Base-by-base conservation (phyloP, 441 rosid genomes). In the Rhodomyrtus psidioides region DNA sequence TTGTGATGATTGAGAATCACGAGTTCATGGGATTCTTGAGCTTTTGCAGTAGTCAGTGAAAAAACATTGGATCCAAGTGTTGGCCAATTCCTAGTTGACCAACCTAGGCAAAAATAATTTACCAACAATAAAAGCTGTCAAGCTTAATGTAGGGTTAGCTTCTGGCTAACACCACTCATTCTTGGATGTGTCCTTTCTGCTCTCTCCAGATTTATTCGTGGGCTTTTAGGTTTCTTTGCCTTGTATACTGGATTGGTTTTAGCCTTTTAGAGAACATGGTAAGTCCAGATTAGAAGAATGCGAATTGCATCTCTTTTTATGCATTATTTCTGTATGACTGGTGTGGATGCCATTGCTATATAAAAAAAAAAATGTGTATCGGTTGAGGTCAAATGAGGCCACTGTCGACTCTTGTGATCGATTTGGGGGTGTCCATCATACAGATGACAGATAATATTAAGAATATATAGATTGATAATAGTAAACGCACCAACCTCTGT, bases 1-100 rank as follows among this genome's bases (percentile, higher is more conserved):
- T 85, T 42, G 51, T 27, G 39, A 85, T 85, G 87, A 85, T 85
- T 53, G 59, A 53, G 49, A 14, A 85, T 28, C 60, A 81, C 26
- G 87, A 81, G 34, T 85, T 59, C 87, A 85, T 85, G 87, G 87
- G 87, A 49, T 82, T 85, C 46, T 42, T 81, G 59, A 42, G 53
- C 82, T 81, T 85, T 57, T 85, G 84, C 46, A 85, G 49, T 83
- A 85, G 79, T 51, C 87, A 85, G 2, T 82, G 53, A 30, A 70
- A 34, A 21, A 10, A 49, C n/a, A 19, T 21, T 70, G 49, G 16
- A 39, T 15, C 26, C 26, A 28, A 27, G 59, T 51, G 83, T 51
- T 46, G 83, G 83, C 83, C 83, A 82, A 82, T 55, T 53, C 46
- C 83, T 54, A 21, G 83, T 82, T 82, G 83, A 82, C 59, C 83